These are phyloP conservation scores for Amphirosellinia nigrospora DNA, from an alignment of 495 filamentous ascomycete species.

Conservation along the genomic window DNA sequence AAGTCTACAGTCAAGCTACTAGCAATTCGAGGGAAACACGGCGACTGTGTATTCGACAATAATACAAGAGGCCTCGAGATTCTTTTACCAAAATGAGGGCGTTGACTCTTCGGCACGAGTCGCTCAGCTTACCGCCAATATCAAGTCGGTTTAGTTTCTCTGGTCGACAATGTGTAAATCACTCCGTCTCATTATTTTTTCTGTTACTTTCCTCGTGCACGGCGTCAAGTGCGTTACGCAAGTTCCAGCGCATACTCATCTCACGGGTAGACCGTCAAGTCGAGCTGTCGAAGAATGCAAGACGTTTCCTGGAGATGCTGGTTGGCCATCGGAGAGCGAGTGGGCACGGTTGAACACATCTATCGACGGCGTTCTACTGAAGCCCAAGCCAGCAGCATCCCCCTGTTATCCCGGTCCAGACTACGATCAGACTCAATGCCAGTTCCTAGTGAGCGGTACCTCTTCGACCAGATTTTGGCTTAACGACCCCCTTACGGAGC, in stretches of 20 bases:
- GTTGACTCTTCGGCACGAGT: neutral
- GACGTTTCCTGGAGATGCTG: constrained; percentile 55
- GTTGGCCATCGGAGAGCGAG: constrained; percentile 51
- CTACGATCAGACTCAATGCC: constrained; percentile 50
- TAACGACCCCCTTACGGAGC: constrained; percentile 44
- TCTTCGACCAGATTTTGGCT: constrained; percentile 40
- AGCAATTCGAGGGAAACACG: neutral
- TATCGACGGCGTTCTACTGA: constrained; percentile 54
- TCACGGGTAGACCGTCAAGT: neutral
- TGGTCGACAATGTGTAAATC: neutral
- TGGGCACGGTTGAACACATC: constrained; percentile 56
- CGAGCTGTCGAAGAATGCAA: constrained; percentile 48
- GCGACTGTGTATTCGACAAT: neutral
- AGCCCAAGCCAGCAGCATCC: constrained; percentile 57
- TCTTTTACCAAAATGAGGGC: neutral
- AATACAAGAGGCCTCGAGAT: neutral
- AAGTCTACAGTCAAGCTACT: neutral
- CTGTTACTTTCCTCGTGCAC: neutral
- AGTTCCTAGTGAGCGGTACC: constrained; percentile 37
- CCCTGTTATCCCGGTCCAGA: constrained; percentile 58
- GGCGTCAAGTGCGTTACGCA: neutral
- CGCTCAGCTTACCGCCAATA: neutral
- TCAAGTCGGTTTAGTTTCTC: neutral
- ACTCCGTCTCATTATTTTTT: neutral
- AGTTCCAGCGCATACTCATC: neutral